phyloP scores from a whole-genome alignment of 306 rosid species.

The Cyamopsis tetragonoloba region DNA sequence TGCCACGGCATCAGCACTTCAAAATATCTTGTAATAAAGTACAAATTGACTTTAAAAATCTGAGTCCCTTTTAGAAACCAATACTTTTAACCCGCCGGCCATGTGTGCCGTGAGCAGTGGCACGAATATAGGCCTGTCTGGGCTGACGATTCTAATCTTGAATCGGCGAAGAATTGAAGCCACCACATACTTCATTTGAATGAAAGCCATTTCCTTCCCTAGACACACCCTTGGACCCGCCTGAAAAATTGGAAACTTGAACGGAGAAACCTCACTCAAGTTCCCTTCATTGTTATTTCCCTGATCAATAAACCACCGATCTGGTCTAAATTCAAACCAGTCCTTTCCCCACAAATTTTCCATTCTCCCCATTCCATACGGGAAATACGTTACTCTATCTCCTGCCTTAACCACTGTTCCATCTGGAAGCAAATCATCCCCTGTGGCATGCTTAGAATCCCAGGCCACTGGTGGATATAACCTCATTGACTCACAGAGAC shows the following conservation, averaged over 20 bases:
- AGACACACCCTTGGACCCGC: conserved; percentile 92
- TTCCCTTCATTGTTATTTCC: conserved; percentile 25
- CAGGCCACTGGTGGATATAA: conserved; percentile 84
- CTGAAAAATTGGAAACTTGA: conserved; percentile 70
- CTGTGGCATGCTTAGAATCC: conserved; percentile 86
- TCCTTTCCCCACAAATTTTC: conserved; percentile 77
- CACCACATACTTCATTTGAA: conserved; percentile 74
- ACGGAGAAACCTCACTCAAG: conserved; percentile 53
- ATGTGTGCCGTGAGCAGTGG: conserved; percentile 88
- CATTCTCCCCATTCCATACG: conserved; percentile 96
- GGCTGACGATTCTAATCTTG: conserved; percentile 36
- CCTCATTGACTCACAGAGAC: conserved; percentile 82
- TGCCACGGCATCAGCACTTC: no score
- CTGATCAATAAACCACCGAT: conserved; percentile 63
- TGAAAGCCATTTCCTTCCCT: conserved; percentile 87
- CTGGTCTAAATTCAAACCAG: conserved; percentile 66
- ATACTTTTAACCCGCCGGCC: conserved; percentile 77
- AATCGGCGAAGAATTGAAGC: conserved; percentile 59
- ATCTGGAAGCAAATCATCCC: conserved; percentile 63
- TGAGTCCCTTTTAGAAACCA: conserved; percentile 41
- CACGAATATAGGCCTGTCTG: conserved; percentile 58
- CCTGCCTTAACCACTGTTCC: conserved; percentile 59
- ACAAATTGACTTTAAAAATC: background rate
- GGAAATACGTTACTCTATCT: conserved; percentile 81
- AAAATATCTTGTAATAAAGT: background rate